Conservation (phyloP, 345 rosid genomes). For the Melaleuca quinquenervia region DNA sequence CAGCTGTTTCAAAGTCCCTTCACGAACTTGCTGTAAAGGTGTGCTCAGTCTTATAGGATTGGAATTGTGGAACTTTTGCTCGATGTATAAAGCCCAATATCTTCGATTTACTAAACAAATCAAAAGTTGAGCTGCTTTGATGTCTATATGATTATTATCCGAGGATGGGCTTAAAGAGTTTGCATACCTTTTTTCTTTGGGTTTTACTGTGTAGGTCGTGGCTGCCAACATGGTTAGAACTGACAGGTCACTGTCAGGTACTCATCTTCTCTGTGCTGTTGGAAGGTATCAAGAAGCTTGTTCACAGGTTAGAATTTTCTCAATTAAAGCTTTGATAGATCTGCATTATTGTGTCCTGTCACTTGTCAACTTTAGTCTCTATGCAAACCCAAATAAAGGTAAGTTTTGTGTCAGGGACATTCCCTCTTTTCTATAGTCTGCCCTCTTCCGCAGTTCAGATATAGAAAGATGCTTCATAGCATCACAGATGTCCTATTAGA, state of each 20-base stretch:
- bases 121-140: not conserved
- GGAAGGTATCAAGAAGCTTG: constrained; percentile 98
- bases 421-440: not conserved
- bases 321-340: not conserved
- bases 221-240: constrained; percentile 98
- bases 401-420: not conserved
- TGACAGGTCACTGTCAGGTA: constrained; percentile 80
- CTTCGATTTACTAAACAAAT: not conserved
- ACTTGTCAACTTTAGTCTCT: not conserved
- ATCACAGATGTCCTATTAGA: not conserved
- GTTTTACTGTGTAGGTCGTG: constrained; percentile 49
- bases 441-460: not conserved
- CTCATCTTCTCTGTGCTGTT: constrained; percentile 93
- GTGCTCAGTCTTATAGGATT: not conserved
- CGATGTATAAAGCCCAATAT: not conserved
- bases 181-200: not conserved
- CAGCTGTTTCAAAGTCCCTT: constrained; percentile 93
- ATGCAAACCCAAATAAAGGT: not conserved
- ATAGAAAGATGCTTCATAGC: not conserved
- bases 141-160: not conserved
- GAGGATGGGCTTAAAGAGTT: not conserved
- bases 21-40: constrained; percentile 96
- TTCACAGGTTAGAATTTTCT: constrained; percentile 58
- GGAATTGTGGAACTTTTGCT: not conserved
- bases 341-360: not conserved